Base-by-base conservation (phyloP, 495 filamentous ascomycete genomes). In the Penicillium soppii region DNA sequence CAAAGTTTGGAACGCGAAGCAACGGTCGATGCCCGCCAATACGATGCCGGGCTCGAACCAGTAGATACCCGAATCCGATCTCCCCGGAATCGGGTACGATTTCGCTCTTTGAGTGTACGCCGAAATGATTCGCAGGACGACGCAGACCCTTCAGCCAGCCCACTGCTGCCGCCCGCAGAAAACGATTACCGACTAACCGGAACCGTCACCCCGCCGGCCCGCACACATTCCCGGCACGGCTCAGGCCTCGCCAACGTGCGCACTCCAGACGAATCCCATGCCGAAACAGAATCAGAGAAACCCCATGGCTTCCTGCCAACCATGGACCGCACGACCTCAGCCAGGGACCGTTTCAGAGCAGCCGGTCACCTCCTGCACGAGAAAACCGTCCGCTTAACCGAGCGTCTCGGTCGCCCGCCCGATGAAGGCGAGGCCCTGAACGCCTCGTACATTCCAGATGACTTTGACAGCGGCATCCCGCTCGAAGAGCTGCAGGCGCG, bases 351-450 rank as follows among this genome's bases (percentile, higher is more conserved):
- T 12, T 69, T 66, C 32, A 65, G 45, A 32, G 54, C 62, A 33
- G 70, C 70, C 13, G 62, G 72, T 29, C 53, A 75, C 25, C 17
- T 75, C 5, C 44, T 75, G 13, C 67, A 69, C 4, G 54, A 71
- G 48, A 72, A 70, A 52, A 75, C 72, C 0, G 45, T 55, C 15
- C 53, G 50, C 2, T 54, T 72, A 22, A 60, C 59, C 0, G 70
- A 75, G 43, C 63, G 67, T 8, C 64, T 75, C n/a, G 70, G 72
- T 51, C 70, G 72, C 17, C 64, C 69, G 2, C 33, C 53, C 9
- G 70, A 75, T 30, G 72, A 72, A 10, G 72, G 70, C 15, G 72
- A 71, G 48, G 58, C 65, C 7, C 50, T 75, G 21, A 63, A 60
- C 7, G 61, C 68, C 0, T 64, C 67, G 1, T 47, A 67, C 21